Evolutionary conservation across 2,329 filamentous ascomycete genomes (phyloP).

Genomic region (Fusarium chlamydosporum): DNA sequence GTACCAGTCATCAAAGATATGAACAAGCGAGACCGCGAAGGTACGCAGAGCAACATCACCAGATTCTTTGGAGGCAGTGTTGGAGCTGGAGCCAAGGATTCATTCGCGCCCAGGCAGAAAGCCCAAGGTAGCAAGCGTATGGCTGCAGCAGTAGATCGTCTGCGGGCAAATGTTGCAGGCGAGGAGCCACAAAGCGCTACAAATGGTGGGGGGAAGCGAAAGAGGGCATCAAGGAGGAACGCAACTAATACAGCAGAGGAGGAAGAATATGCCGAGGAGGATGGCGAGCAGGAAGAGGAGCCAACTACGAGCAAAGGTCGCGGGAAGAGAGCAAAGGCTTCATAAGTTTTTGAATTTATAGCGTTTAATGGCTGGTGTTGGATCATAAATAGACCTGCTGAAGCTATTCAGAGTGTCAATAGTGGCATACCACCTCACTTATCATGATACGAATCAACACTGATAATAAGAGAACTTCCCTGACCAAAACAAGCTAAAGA

Average conservation of each 20-base stretch:
- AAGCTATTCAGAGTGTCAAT: no score
- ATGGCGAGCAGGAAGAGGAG: conserved; percentile 31
- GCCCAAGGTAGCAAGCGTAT: conserved; percentile 78
- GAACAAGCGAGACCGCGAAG: conserved; percentile 88
- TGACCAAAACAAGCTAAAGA: no score
- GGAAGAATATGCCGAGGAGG: conserved; percentile 37
- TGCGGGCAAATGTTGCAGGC: conserved; percentile 62
- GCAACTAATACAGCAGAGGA: conserved; percentile 35
- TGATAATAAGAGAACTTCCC: no score
- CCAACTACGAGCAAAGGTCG: conserved; percentile 14
- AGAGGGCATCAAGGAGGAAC: conserved; percentile 40
- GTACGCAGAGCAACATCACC: conserved; percentile 97
- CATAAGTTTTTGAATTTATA: conserved; percentile 12
- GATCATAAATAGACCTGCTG: not conserved
- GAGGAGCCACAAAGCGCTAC: conserved; percentile 20
- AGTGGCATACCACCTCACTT: no score
- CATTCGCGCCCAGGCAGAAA: conserved; percentile 78
- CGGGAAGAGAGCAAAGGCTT: conserved; percentile 43
- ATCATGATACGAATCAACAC: no score
- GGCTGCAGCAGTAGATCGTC: conserved; percentile 78
- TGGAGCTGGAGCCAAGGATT: conserved; percentile 75
- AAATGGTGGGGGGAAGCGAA: conserved; percentile 46
- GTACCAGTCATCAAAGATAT: conserved; percentile 96
- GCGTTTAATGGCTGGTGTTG: not conserved
- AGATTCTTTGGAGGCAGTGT: conserved; percentile 84